Evolutionary conservation across 2,329 filamentous ascomycete genomes (phyloP).

Genomic region (Blastomyces percursus): DNA sequence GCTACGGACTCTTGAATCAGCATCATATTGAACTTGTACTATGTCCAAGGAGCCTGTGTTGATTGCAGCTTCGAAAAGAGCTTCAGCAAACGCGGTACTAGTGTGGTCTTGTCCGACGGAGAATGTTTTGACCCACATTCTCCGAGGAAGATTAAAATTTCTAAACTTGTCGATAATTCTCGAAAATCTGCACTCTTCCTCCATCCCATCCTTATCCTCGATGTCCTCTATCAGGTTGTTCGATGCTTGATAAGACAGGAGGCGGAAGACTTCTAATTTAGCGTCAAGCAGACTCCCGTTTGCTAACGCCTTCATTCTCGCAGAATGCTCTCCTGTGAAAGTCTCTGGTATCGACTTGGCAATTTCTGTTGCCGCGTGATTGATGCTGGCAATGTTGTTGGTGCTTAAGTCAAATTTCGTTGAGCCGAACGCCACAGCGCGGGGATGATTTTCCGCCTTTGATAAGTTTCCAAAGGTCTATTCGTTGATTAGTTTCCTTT

Average conservation of each 20-base stretch:
- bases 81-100: not conserved
- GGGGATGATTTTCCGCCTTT: not conserved
- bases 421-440: not conserved
- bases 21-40: not conserved
- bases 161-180: conserved; percentile 1
- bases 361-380: not conserved
- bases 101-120: not conserved
- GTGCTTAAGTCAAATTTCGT: not conserved
- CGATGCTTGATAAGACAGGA: not conserved
- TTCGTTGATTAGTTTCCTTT: not conserved
- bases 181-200: not conserved
- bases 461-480: not conserved
- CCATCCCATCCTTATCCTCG: not conserved
- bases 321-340: not conserved
- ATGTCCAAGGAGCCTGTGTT: not conserved
- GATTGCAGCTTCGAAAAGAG: conserved; percentile 2
- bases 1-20: not conserved
- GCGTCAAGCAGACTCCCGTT: not conserved
- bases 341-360: not conserved
- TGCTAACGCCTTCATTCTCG: not conserved
- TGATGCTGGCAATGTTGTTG: not conserved
- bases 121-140: not conserved
- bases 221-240: not conserved
- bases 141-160: not conserved
- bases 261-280: conserved; percentile 1